Evolutionary conservation across 2,329 filamentous ascomycete genomes (phyloP).

Genomic region (Fusarium succisae): DNA sequence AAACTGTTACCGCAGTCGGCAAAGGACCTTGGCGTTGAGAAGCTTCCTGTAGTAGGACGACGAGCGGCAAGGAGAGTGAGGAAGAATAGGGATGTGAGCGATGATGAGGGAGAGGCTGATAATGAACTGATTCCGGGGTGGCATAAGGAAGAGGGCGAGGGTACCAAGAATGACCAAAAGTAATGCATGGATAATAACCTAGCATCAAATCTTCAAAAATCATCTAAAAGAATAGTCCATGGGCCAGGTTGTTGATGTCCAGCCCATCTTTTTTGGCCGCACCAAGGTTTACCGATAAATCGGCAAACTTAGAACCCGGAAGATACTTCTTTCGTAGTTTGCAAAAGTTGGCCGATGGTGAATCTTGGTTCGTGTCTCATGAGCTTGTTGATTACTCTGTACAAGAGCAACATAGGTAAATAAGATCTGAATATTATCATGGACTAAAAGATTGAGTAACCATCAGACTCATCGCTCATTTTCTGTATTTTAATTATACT

Average conservation of each 20-base stretch:
- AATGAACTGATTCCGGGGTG: conserved; percentile 53
- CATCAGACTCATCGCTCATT: accelerated
- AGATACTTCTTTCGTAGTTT: background rate
- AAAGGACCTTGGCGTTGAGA: conserved; percentile 47
- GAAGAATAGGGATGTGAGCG: conserved; percentile 28
- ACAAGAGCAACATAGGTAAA: no score
- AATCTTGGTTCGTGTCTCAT: background rate
- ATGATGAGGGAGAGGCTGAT: conserved; percentile 54
- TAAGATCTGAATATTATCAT: accelerated
- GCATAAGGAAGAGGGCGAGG: conserved; percentile 33
- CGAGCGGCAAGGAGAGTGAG: conserved; percentile 51
- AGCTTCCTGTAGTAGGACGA: conserved; percentile 52
- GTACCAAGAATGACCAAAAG: background rate
- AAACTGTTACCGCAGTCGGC: conserved; percentile 49
- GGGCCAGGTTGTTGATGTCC: background rate
- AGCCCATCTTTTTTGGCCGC: background rate
- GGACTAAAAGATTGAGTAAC: background rate
- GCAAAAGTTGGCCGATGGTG: background rate
- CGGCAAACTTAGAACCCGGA: no score
- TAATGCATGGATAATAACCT: background rate
- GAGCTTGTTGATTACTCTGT: no score
- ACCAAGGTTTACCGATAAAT: background rate
- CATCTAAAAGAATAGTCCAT: background rate
- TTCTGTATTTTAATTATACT: no score
- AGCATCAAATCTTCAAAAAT: background rate